Percentiles rank a stretch among this genome's conserved stretches.
Evolutionary conservation across 345 rosid genomes (phyloP).

Genomic region (Boechera stricta): DNA sequence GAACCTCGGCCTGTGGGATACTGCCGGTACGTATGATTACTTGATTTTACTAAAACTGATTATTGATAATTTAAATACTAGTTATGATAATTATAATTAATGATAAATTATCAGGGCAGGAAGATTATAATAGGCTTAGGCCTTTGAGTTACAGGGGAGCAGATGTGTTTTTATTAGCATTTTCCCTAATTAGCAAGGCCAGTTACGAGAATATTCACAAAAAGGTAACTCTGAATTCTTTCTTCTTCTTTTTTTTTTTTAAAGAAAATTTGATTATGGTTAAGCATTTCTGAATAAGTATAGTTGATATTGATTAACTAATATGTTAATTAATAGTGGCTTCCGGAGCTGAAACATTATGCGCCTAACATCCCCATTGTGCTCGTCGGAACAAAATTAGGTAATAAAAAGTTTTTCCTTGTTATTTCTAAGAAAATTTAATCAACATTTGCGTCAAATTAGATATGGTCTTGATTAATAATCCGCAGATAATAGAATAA

Average conservation of each 20-base stretch:
- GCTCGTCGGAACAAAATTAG: slow-evolving; percentile 83
- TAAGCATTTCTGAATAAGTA: neutral
- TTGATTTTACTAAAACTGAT: neutral
- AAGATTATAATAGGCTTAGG: slow-evolving; percentile 82
- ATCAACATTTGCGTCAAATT: neutral
- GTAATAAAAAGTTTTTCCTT: slow-evolving; percentile 37
- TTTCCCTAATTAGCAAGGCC: slow-evolving; percentile 80
- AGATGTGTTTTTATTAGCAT: slow-evolving; percentile 80
- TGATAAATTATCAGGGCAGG: slow-evolving; percentile 62
- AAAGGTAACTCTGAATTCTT: slow-evolving; percentile 49
- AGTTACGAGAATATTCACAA: slow-evolving; percentile 79
- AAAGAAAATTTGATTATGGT: neutral
- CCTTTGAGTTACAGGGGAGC: slow-evolving; percentile 91
- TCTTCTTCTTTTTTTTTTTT: neutral
- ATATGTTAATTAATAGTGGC: slow-evolving; percentile 56
- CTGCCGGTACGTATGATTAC: slow-evolving; percentile 67
- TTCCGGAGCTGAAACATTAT: slow-evolving; percentile 77
- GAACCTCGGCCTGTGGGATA: slow-evolving; percentile 91
- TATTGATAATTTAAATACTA: neutral
- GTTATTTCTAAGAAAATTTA: neutral
- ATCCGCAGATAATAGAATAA: neutral
- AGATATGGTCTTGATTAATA: neutral
- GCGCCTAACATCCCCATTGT: slow-evolving; percentile 78
- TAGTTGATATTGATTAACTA: neutral
- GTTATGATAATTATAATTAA: neutral